These are phyloP conservation scores for Tuber aestivum DNA, from an alignment of 495 filamentous ascomycete species.

Conservation along the genomic window DNA sequence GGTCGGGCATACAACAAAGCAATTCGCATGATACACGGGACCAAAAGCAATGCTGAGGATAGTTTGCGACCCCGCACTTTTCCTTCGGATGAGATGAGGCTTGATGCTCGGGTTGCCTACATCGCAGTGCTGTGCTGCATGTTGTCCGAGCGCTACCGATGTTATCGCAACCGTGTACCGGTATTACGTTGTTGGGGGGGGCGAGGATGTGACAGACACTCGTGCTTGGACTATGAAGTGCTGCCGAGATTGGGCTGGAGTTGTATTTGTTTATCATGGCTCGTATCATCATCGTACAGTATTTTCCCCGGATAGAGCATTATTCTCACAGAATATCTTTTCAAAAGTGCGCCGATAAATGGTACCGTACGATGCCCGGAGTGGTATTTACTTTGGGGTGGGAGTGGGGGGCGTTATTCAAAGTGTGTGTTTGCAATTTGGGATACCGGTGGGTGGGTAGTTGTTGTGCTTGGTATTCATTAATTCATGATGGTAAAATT, in stretches of 20 bases:
- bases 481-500: neutral
- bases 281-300: too few relatives aligned
- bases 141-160: neutral
- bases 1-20: neutral
- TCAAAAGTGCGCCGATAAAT: too few relatives aligned
- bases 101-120: neutral
- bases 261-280: too few relatives aligned
- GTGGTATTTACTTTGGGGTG: too few relatives aligned
- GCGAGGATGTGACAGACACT: neutral
- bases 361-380: too few relatives aligned
- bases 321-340: too few relatives aligned
- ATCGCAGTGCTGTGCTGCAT: neutral
- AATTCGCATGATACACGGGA: neutral
- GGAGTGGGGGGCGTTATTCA: too few relatives aligned
- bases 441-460: too few relatives aligned
- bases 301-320: too few relatives aligned
- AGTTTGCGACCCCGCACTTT: neutral
- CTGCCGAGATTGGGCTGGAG: neutral
- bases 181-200: neutral
- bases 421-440: too few relatives aligned
- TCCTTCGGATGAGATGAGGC: neutral
- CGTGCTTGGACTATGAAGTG: neutral
- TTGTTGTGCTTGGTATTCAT: neutral
- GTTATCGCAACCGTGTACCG: neutral
- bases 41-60: neutral